phyloP scores from a whole-genome alignment of 2,329 filamentous ascomycete species.

The Phyllosticta citriasiana region DNA sequence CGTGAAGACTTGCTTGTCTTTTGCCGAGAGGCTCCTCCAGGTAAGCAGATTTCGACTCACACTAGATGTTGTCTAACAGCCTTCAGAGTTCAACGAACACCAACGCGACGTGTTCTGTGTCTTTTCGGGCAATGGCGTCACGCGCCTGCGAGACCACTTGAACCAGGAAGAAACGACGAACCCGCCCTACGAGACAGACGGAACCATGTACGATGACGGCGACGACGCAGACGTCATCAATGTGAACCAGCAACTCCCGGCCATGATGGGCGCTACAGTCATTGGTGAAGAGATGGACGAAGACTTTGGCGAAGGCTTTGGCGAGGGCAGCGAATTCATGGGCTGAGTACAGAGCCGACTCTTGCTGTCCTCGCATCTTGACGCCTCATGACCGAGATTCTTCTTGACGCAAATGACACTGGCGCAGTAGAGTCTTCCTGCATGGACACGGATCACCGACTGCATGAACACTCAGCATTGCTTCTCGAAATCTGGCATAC shows the following conservation, averaged over 20 bases:
- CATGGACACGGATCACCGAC: neutral
- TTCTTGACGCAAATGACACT: neutral
- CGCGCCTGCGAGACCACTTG: constrained; percentile 65
- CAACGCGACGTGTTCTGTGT: constrained; percentile 96
- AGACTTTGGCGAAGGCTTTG: constrained; percentile 36
- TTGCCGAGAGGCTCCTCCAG: constrained; percentile 73
- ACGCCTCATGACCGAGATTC: neutral
- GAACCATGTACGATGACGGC: constrained; percentile 14
- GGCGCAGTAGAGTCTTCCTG: neutral
- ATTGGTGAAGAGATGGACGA: constrained; percentile 34
- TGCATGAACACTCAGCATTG: neutral
- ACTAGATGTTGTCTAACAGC: constrained; percentile 13
- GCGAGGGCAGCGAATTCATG: constrained; percentile 37
- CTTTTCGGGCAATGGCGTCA: constrained; percentile 81
- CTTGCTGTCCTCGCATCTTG: neutral
- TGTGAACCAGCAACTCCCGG: constrained; percentile 26
- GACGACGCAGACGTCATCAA: constrained; percentile 23
- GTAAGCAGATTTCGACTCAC: constrained; percentile 31
- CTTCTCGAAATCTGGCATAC: neutral
- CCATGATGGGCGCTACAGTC: constrained; percentile 27
- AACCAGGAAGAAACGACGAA: constrained; percentile 38
- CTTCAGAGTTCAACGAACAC: constrained; percentile 81
- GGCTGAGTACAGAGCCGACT: constrained; percentile 12
- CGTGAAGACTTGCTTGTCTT: constrained; percentile 74
- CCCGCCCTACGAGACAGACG: constrained; percentile 21